These are phyloP conservation scores for Camelina laxa DNA, from an alignment of 345 rosid species.

Conservation along the genomic window DNA sequence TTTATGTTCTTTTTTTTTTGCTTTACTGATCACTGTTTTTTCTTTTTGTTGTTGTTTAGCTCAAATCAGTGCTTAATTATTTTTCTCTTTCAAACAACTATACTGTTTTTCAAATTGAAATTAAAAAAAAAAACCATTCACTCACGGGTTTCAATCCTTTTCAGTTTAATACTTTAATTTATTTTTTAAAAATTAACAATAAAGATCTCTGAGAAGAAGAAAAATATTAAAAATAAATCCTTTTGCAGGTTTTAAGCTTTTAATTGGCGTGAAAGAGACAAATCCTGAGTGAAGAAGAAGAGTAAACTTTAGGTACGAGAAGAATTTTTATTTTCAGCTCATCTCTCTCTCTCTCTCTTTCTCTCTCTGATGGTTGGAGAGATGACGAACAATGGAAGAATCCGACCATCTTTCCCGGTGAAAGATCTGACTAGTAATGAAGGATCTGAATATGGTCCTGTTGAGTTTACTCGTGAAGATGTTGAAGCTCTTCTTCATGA, in stretches of 20 bases:
- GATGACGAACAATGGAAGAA: constrained; percentile 51
- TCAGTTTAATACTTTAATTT: too few species aligned
- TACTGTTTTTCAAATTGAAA: constrained; percentile 27
- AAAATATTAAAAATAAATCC: background rate
- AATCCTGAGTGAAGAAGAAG: constrained; percentile 28
- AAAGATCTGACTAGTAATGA: constrained; percentile 66
- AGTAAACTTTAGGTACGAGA: constrained; percentile 37
- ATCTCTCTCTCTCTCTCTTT: background rate
- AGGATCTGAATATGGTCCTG: constrained; percentile 64
- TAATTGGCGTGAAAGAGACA: constrained; percentile 19
- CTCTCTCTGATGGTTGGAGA: constrained; percentile 52
- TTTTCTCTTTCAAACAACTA: constrained; percentile 1
- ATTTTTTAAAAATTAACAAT: too few species aligned
- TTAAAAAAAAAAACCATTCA: constrained; percentile 35
- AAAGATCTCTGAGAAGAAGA: background rate
- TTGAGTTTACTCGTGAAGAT: constrained; percentile 70
- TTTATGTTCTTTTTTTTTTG: background rate
- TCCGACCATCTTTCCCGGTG: constrained; percentile 56
- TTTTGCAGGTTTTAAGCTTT: constrained; percentile 21
- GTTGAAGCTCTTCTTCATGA: constrained; percentile 66
- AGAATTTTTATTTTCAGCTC: constrained; percentile 1
- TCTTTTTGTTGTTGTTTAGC: constrained; percentile 30
- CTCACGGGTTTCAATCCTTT: constrained; percentile 46
- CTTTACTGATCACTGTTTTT: constrained; percentile 11
- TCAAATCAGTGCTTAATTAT: constrained; percentile 24